Base-by-base conservation (phyloP, 345 rosid genomes). In the Limnanthes douglasii region DNA sequence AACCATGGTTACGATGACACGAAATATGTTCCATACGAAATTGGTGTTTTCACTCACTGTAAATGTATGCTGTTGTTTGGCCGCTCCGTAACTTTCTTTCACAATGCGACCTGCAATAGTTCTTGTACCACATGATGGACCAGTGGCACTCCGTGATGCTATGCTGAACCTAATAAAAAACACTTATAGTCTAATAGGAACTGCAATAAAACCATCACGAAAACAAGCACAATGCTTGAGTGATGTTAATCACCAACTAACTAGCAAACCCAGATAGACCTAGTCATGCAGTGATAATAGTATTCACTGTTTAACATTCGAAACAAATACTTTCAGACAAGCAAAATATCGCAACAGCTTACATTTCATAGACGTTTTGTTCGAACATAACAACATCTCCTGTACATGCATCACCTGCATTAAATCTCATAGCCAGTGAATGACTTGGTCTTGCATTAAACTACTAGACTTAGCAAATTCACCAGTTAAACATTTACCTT, bases 31-130 rank as follows among this genome's bases (percentile, higher is more conserved):
- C 21, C 59, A 45, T 1, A 11, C 1, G 17, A 25, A 31, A 12
- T 9, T 22, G 34, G 21, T 38, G 22, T 17, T 47, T 19, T n/a
- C 18, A 34, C 61, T 47, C 64, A 71, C 81, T 2, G 85, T 69
- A 56, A 75, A 75, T 30, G 85, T 72, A 43, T 78, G 92, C 26
- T 74, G 92, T 13, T 78, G 85, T 62, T 68, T 71, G 50, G 73
- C 73, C 11, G 76, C 61, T 34, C 85, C 85, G 34, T 74, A 74
- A 61, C 81, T 78, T 59, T 78, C 81, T 50, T 72, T 69, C 11
- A 71, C 65, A 42, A 78, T 71, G 53, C 64, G 54, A 37, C 92
- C 81, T 6, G 75, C 81, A 12, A 74, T 50, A 36, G 63, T 69
- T 64, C 84, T 71, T 53, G 18, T 64, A 40, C 78, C 85, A 39